Base-by-base conservation (phyloP, 306 rosid species). In the Quercus engelmannii region DNA sequence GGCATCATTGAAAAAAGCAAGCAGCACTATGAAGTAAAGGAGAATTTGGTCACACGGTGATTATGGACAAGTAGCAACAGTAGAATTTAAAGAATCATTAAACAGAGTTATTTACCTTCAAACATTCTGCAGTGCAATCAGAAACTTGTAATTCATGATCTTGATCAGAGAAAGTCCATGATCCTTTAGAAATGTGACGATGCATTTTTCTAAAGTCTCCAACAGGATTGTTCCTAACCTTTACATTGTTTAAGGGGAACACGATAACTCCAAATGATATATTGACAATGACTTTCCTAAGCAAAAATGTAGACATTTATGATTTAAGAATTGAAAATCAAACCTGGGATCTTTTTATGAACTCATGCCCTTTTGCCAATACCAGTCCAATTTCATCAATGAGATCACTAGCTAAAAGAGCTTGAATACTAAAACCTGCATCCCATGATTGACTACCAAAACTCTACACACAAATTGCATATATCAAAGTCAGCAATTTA, bases 141-240 rank as follows among this genome's bases (percentile, higher is more conserved):
- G 97, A 93, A 83, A 88, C 90, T 80, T 91, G 97, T 97, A 94
- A 93, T 78, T 93, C 98, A 13, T 91, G 94, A 76, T 93, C 98
- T 71, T 84, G 87, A 62, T 93, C 94, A 9, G 97, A 91, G 74
- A 91, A 91, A 31, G 97, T 86, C 98, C 98, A 93, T 8, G 92
- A 75, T 13, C 98, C 98, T 81, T 91, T 93, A 12, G 94, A 93
- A 77, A 86, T 93, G 79, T 93, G 97, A 57, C 97, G 92, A 78
- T 82, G 15, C 97, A 91, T 91, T 31, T 82, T 79, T 64, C 83
- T 85, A 68, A 91, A 91, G 74, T 91, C 89, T 49, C 93, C 97
- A 0, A 63, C 81, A 52, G 93, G 91, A 49, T 93, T 88, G n/a
- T 87, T 88, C 21, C 85, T 87, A 4, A 90, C 92, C 94, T 90